Evolutionary conservation across 148 eudicot genomes (phyloP).

Genomic region (Fagopyrum homotropicum): DNA sequence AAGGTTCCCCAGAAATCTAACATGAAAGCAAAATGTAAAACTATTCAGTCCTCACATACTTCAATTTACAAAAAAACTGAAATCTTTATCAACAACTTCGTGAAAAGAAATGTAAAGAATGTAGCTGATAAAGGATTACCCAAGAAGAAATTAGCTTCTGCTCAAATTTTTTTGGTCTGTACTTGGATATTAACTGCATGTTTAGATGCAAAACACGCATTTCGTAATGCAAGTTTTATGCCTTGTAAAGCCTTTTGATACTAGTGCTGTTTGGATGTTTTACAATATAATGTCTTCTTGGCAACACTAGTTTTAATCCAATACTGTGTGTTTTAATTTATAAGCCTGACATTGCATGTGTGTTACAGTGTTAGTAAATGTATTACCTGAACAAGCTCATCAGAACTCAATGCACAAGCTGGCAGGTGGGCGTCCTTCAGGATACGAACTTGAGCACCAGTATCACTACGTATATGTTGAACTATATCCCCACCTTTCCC

Average conservation of each 20-base stretch:
- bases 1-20: conserved; percentile 78
- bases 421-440: conserved; percentile 89
- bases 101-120: neutral
- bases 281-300: too few relatives aligned
- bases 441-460: conserved; percentile 91
- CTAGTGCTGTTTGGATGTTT: too few relatives aligned
- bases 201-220: too few relatives aligned
- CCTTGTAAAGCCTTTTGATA: too few relatives aligned
- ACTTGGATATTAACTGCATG: neutral
- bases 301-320: too few relatives aligned
- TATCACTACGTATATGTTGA: conserved; percentile 73
- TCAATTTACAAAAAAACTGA: neutral
- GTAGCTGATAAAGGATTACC: neutral
- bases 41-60: neutral
- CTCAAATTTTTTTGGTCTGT: conserved; percentile 3
- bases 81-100: neutral
- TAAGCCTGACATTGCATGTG: too few relatives aligned
- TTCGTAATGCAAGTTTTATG: too few relatives aligned
- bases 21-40: neutral
- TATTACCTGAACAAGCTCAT: conserved; percentile 89
- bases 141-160: neutral
- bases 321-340: too few relatives aligned
- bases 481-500: conserved; percentile 98
- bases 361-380: too few relatives aligned
- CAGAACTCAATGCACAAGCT: conserved; percentile 77